A percentile compares a stretch with the other conserved stretches of the same genome.
Evolutionary conservation across 352 stramenopile species (phyloP).

Genomic region (Pythium oligandrum): DNA sequence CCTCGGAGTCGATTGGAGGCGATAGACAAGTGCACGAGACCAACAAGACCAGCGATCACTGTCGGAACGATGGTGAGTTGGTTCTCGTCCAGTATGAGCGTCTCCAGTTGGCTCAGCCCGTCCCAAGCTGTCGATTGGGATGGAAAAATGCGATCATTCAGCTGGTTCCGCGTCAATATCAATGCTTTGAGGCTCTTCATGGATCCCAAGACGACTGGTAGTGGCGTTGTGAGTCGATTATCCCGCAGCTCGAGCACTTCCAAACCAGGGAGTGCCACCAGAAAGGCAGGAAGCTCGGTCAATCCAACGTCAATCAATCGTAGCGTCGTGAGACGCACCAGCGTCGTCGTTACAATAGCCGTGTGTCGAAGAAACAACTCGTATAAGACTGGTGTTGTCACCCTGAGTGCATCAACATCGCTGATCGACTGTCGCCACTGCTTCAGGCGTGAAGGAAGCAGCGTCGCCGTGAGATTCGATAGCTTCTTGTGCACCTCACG

Average conservation of each 20-base stretch:
- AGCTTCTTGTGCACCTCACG: slow-evolving; percentile 27
- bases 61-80: neutral
- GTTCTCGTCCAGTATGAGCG: slow-evolving; percentile 10
- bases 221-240: slow-evolving; percentile 19
- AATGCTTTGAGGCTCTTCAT: slow-evolving; percentile 23
- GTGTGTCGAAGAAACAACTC: neutral
- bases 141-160: slow-evolving; percentile 15
- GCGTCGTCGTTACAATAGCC: neutral
- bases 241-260: slow-evolving; percentile 29
- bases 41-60: neutral
- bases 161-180: slow-evolving; percentile 33
- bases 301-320: slow-evolving; percentile 16
- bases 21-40: neutral
- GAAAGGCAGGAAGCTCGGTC: slow-evolving; percentile 17
- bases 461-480: slow-evolving; percentile 5
- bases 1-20: slow-evolving; percentile 14
- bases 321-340: slow-evolving; percentile 9
- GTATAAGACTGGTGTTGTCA: neutral
- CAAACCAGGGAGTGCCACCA: slow-evolving; percentile 15
- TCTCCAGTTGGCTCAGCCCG: slow-evolving; percentile 1
- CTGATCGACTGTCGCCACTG: slow-evolving; percentile 1
- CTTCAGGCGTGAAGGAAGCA: neutral
- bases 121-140: neutral
- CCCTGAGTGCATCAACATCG: neutral
- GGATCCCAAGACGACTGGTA: neutral